These are phyloP conservation scores for Glycyrrhiza uralensis DNA, from an alignment of 306 rosid species.

Conservation along the genomic window DNA sequence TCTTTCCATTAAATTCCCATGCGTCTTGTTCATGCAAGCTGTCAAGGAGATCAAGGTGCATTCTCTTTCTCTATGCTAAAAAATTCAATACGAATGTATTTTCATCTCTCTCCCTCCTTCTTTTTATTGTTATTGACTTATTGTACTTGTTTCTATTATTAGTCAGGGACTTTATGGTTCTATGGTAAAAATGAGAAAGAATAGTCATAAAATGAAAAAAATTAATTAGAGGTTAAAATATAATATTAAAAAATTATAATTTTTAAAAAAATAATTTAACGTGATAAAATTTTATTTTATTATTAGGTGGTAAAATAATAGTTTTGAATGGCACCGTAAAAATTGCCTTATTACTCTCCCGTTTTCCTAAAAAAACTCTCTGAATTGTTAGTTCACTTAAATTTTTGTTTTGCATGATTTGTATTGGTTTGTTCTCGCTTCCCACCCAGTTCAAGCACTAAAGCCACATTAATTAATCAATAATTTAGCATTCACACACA, in stretches of 20 bases:
- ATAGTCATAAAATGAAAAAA: too few species aligned
- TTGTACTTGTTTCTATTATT: constrained; percentile 6
- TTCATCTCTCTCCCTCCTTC: neutral
- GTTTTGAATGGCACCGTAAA: too few species aligned
- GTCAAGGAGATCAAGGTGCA: neutral
- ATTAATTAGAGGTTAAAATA: too few species aligned
- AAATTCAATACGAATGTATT: constrained; percentile 20
- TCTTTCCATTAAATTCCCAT: too few species aligned
- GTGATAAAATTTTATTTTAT: too few species aligned
- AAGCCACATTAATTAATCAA: neutral
- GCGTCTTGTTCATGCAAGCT: constrained; percentile 25
- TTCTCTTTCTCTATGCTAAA: neutral
- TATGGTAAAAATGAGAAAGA: too few species aligned
- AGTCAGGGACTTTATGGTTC: too few species aligned
- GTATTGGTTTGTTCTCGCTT: neutral
- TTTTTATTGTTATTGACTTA: constrained; percentile 19
- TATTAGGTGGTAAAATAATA: too few species aligned
- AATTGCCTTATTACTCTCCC: too few species aligned
- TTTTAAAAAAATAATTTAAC: too few species aligned
- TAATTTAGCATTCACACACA: constrained; percentile 16
- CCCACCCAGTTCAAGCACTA: neutral
- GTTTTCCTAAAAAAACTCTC: constrained; percentile 5
- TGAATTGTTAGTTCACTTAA: constrained; percentile 19
- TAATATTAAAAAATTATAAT: too few species aligned
- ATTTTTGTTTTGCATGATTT: constrained; percentile 25